A percentile compares a stretch with the other conserved stretches of the same genome.
Evolutionary conservation across 1,284 basidiomycete species (phyloP).

Genomic region (Fomitopsis palustris): DNA sequence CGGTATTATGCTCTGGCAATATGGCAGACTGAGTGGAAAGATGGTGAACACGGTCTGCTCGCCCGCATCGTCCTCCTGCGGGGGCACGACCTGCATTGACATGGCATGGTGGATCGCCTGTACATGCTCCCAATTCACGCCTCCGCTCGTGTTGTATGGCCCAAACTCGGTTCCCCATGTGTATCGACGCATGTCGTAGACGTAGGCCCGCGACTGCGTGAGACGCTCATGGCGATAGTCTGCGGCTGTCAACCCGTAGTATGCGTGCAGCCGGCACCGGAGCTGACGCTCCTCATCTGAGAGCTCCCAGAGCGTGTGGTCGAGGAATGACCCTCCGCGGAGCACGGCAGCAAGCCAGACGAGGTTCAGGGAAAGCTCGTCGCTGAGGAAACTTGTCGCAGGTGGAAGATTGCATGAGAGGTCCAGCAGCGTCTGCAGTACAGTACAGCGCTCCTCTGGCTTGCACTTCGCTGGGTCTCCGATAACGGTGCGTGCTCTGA

Average conservation of each 20-base stretch:
- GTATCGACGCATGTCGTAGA: slow-evolving; percentile 61
- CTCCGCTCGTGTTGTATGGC: slow-evolving; percentile 44
- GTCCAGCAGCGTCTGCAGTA: slow-evolving; percentile 47
- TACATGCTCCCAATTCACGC: slow-evolving; percentile 61
- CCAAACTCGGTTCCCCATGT: slow-evolving; percentile 48
- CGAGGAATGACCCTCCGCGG: slow-evolving; percentile 41
- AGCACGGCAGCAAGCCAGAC: slow-evolving; percentile 47
- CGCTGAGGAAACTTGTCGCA: slow-evolving; percentile 23
- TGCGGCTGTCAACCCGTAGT: slow-evolving; percentile 47
- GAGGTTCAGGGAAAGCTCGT: slow-evolving; percentile 45
- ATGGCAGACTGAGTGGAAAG: slow-evolving; percentile 50
- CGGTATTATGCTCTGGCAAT: slow-evolving; percentile 48
- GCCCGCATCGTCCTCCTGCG: slow-evolving; percentile 31
- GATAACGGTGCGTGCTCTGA: slow-evolving; percentile 45
- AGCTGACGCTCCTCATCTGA: slow-evolving; percentile 40
- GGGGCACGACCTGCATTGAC: slow-evolving; percentile 45
- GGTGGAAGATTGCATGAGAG: slow-evolving; percentile 42
- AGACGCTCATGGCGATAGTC: slow-evolving; percentile 34
- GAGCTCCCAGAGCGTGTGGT: slow-evolving; percentile 27
- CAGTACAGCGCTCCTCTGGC: slow-evolving; percentile 36
- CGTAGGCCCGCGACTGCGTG: slow-evolving; percentile 45
- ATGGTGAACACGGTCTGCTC: slow-evolving; percentile 27
- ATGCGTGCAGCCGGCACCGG: slow-evolving; percentile 47
- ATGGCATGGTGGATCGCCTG: slow-evolving; percentile 54
- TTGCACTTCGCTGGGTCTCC: slow-evolving; percentile 30